phyloP scores from a whole-genome alignment of 108 stramenopile species.

The Bacterosira constricta region DNA sequence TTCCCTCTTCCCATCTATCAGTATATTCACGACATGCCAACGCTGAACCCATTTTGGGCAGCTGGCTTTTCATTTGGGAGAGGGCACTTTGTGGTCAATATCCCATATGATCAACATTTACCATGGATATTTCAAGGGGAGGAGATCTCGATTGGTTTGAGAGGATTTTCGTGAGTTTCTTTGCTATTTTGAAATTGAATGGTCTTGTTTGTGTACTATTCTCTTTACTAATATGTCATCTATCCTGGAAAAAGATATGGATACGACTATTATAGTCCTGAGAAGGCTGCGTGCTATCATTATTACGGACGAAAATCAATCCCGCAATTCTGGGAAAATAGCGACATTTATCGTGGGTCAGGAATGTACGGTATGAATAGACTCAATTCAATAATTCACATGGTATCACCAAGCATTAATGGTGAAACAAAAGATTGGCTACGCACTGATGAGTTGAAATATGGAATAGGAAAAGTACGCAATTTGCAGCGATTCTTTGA shows the following conservation, averaged over 20 bases:
- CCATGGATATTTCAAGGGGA: slow-evolving; percentile 86
- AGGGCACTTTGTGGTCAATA: slow-evolving; percentile 84
- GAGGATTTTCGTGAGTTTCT: slow-evolving; percentile 72
- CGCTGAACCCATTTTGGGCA: slow-evolving; percentile 93
- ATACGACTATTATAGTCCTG: slow-evolving; percentile 89
- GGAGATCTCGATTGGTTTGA: slow-evolving; percentile 83
- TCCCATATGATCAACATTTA: slow-evolving; percentile 89
- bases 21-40: slow-evolving; percentile 55
- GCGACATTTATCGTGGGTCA: slow-evolving; percentile 57
- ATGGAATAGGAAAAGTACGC: slow-evolving; percentile 79
- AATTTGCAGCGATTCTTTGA: slow-evolving; percentile 76
- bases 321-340: slow-evolving; percentile 85
- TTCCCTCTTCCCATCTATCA: too few species aligned
- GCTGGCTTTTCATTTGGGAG: slow-evolving; percentile 92
- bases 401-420: slow-evolving; percentile 53
- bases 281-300: slow-evolving; percentile 80
- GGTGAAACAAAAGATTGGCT: slow-evolving; percentile 36
- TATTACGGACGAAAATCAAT: slow-evolving; percentile 81
- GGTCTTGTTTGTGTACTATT: background rate
- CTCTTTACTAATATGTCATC: background rate
- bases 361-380: slow-evolving; percentile 78
- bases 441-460: slow-evolving; percentile 62
- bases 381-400: slow-evolving; percentile 83
- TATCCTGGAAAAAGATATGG: slow-evolving; percentile 43
- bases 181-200: background rate